Evolutionary conservation across 2,329 filamentous ascomycete genomes (phyloP), one percentile per base, ranked within the genome.

Genomic region (Hypoxylon sp.): DNA sequence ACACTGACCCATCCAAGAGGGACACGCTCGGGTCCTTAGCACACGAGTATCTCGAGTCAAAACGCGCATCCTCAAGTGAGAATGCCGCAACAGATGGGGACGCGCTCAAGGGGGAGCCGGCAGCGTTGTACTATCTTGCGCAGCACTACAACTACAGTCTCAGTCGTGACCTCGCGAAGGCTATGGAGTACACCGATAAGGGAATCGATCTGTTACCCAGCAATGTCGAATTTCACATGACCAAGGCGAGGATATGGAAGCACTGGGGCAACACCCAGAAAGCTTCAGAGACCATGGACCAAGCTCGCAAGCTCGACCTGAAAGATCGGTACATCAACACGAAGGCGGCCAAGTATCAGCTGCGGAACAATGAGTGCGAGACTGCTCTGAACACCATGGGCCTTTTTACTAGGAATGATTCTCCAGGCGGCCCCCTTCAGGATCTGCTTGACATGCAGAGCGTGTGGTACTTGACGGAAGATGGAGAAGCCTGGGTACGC

Each of bases 361-460:
- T 99, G 43, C 88, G 95, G 52, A 96, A 97, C 76, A 87, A 97
- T 74, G 87, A 97, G 72, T 95, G 91, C 70, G 91, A 96, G 48
- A 87, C 87, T 67, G 94, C 91, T 0, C 79, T 98, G 49, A 86
- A 91, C 68, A 97, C 92, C 0, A 92, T 98, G 82, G 91, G 92
- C 62, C 85, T 97, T 64, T 99, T 99, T 76, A 99, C 96, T 0
- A 84, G 94, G 50, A 93, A 93, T 48, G 95, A 99, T 70, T 90
- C 92, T 3, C 84, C 89, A 10, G 92, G 92, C 4, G 95, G 95
- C 1, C 91, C 96, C 3, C 79, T 99, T 35, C 90, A 89, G 43
- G 95, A 99, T 74, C 84, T 99, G 29, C 84, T 96, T 65, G 95
- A 99, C 69, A 99, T 99, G 95, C 95, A 99, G 77, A 97, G 93